Conservation (phyloP, 2,329 filamentous ascomycete genomes). For the Paracoccidioides brasiliensis region DNA sequence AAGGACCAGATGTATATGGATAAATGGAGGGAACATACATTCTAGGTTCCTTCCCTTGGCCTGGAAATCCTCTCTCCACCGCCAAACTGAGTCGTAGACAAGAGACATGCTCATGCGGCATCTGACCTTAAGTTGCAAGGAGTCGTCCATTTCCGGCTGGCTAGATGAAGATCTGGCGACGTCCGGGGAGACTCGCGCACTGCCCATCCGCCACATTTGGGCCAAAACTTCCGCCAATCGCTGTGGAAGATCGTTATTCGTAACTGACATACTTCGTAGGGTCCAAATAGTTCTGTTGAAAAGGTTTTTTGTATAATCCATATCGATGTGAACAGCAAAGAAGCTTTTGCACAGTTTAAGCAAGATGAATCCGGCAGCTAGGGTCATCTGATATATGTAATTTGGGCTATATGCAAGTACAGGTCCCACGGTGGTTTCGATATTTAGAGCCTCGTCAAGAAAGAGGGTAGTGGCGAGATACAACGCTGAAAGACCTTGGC, state of each 20-base stretch:
- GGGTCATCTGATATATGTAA: slow-evolving; percentile 55
- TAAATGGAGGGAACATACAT: slow-evolving; percentile 40
- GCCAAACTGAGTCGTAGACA: slow-evolving; percentile 54
- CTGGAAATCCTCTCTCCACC: slow-evolving; percentile 54
- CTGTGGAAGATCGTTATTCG: slow-evolving; percentile 50
- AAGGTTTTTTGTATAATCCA: slow-evolving; percentile 41
- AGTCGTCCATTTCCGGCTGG: slow-evolving; percentile 27
- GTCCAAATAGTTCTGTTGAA: slow-evolving; percentile 48
- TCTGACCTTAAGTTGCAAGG: slow-evolving; percentile 49
- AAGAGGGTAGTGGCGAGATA: slow-evolving; percentile 35
- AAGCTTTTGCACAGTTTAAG: slow-evolving; percentile 55
- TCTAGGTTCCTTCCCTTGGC: slow-evolving; percentile 59
- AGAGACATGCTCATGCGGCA: slow-evolving; percentile 56
- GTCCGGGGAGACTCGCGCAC: slow-evolving; percentile 15
- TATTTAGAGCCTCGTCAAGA: slow-evolving; percentile 34
- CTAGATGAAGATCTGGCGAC: slow-evolving; percentile 13
- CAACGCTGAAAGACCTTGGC: slow-evolving; percentile 32
- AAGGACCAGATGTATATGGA: slow-evolving; percentile 5
- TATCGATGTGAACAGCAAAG: slow-evolving; percentile 44
- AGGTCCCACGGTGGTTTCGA: slow-evolving; percentile 33
- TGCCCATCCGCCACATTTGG: slow-evolving; percentile 48
- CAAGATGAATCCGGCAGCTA: slow-evolving; percentile 50
- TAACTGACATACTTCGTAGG: slow-evolving; percentile 47
- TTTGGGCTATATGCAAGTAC: slow-evolving; percentile 43
- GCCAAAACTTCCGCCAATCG: slow-evolving; percentile 52